Evolutionary conservation across 1,284 basidiomycete species (phyloP).

Genomic region (Vanrija sp.): DNA sequence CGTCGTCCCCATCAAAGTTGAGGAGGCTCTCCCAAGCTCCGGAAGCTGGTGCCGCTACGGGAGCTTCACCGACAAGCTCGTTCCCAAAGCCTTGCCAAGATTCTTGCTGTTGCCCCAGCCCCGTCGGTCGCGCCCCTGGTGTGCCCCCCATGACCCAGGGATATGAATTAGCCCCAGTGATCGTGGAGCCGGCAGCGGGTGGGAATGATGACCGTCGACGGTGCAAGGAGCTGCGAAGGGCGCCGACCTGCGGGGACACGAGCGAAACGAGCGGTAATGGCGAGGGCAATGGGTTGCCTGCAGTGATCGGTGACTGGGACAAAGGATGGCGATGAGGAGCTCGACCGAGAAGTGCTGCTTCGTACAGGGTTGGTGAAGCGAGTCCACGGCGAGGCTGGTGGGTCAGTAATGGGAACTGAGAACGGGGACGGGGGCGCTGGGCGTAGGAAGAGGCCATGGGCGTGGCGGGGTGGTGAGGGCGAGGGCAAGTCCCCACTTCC

Average conservation of each 20-base stretch:
- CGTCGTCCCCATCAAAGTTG: constrained; percentile 17
- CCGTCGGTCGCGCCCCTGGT: constrained; percentile 12
- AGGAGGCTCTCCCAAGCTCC: constrained; percentile 30
- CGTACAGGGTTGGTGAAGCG: too few relatives aligned
- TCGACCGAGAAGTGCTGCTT: too few relatives aligned
- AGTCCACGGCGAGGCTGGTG: too few relatives aligned
- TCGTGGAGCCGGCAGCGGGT: constrained; percentile 20
- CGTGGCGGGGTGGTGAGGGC: background rate
- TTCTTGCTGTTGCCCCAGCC: constrained; percentile 1
- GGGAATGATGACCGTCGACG: constrained; percentile 29
- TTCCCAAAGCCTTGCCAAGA: constrained; percentile 3
- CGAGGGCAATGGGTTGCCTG: background rate
- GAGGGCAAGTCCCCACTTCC: background rate
- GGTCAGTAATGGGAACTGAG: constrained; percentile 1
- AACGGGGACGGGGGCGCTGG: background rate
- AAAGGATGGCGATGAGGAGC: constrained; percentile 9
- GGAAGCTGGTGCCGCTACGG: background rate
- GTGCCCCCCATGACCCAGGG: constrained; percentile 24
- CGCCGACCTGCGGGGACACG: constrained; percentile 10
- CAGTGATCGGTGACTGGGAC: constrained; percentile 13
- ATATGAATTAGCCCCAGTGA: constrained; percentile 14
- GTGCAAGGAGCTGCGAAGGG: constrained; percentile 13
- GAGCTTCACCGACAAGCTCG: constrained; percentile 2
- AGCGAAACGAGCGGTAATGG: constrained; percentile 13
- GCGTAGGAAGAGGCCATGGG: too few relatives aligned